These are phyloP conservation scores for Trypanosoma melophagium DNA, from an alignment of 208 protist species.

Conservation along the genomic window DNA sequence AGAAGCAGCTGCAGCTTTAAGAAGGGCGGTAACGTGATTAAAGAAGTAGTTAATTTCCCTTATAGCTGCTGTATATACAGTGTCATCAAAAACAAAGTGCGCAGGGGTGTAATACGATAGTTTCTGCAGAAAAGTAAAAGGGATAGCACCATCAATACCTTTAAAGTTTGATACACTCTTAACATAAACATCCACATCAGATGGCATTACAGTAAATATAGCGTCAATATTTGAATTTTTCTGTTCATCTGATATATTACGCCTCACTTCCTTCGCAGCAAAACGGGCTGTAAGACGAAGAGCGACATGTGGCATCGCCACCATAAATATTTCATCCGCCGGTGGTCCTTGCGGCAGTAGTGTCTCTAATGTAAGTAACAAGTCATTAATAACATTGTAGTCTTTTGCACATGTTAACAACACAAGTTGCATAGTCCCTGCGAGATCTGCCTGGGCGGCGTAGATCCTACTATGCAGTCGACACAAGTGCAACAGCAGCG, in stretches of 20 bases:
- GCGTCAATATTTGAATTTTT: slow-evolving; percentile 1
- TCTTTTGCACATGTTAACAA: slow-evolving; percentile 61
- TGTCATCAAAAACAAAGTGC: slow-evolving; percentile 53
- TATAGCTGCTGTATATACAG: slow-evolving; percentile 44
- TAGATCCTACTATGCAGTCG: slow-evolving; percentile 64
- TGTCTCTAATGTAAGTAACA: slow-evolving; percentile 51
- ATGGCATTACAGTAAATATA: slow-evolving; percentile 15
- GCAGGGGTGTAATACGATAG: slow-evolving; percentile 55
- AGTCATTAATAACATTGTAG: slow-evolving; percentile 72
- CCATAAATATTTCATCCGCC: slow-evolving; percentile 29
- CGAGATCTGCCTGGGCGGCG: slow-evolving; percentile 64
- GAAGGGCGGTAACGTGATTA: slow-evolving; percentile 9
- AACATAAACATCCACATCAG: background rate
- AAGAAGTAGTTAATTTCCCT: slow-evolving; percentile 29
- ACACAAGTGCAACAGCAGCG: slow-evolving; percentile 69
- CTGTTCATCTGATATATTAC: background rate
- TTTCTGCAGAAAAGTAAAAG: slow-evolving; percentile 31
- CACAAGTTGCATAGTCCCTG: slow-evolving; percentile 63
- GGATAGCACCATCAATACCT: slow-evolving; percentile 18
- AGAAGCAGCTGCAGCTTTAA: slow-evolving; percentile 34
- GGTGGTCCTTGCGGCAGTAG: slow-evolving; percentile 37
- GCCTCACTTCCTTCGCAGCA: slow-evolving; percentile 31
- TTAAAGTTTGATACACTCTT: background rate
- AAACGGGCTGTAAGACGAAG: slow-evolving; percentile 35
- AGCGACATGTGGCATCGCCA: slow-evolving; percentile 57